Evolutionary conservation across 2,329 filamentous ascomycete species (phyloP), one percentile per base, ranked within the genome.

Genomic region (Penicillium sp.): DNA sequence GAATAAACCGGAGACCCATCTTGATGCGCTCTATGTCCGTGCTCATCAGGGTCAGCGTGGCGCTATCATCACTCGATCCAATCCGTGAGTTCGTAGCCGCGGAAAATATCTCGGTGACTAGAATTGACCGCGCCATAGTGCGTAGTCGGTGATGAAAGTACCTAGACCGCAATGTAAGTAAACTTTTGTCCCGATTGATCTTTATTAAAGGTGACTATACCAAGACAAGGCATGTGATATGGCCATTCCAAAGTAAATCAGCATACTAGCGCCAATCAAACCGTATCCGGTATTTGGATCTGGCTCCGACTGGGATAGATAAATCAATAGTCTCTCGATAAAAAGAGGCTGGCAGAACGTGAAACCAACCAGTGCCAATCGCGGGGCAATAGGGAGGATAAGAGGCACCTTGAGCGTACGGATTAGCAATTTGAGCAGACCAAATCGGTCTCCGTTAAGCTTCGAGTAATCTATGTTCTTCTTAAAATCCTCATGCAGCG

Each of bases 271-370:
- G 16, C 58, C 65, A 26, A 68, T 68, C 19, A 68, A 52, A n/a
- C 65, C 65, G 43, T 68, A 64, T 26, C 60, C 63, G 13, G 39
- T 45, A 42, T 67, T 63, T 7, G 57, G 19, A 22, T 67, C 53
- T 0, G 55, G 57, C 27, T 21, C 37, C 9, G n/a, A 10, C 19
- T 42, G n/a, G 9, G 37, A 42, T 6, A 42, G 4, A 42, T 42
- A 58, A 52, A 26, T 61, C 37, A 69, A 42, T 8, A 71, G 55
- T 1, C 47, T 57, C 47, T 66, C 60, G 31, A 69, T 66, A 48
- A 68, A 66, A 27, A 67, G 61, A 4, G 63, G 66, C 53, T 68
- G 73, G 49, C 60, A 59, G 26, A 70, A 63, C 1, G 56, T 65
- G 45, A 72, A 70, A 7, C 59, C 69, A 26, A 70, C 33, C 4